These are phyloP conservation scores for Chondrostereum purpureum DNA, from an alignment of 1,284 basidiomycete species.

Conservation along the genomic window DNA sequence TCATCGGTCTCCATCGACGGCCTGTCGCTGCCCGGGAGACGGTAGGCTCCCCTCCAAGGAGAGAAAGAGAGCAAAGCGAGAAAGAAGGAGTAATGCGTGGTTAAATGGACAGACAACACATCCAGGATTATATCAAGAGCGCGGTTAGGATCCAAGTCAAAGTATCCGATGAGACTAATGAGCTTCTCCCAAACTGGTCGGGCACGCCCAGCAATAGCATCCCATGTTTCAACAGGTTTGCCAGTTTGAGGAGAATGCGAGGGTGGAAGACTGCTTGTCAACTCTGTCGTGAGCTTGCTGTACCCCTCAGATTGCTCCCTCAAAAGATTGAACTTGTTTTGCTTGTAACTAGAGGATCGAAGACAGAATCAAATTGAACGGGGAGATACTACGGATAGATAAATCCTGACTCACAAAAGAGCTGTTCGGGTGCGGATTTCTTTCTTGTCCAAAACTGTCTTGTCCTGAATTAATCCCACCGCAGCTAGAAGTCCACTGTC, in stretches of 20 bases:
- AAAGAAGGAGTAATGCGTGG: constrained; percentile 89
- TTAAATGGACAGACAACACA: constrained; percentile 77
- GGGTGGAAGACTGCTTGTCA: constrained; percentile 75
- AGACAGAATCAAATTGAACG: constrained; percentile 7
- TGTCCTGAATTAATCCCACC: constrained; percentile 61
- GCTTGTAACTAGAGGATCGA: constrained; percentile 63
- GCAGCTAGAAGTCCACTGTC: constrained; percentile 56
- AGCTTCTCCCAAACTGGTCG: constrained; percentile 80
- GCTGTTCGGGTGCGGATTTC: constrained; percentile 74
- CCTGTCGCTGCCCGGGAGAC: constrained; percentile 24
- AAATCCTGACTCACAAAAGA: constrained; percentile 56
- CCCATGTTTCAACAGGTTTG: constrained; percentile 50
- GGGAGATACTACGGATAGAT: constrained; percentile 4
- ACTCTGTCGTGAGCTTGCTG: constrained; percentile 83
- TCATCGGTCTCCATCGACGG: constrained; percentile 31
- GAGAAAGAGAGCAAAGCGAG: constrained; percentile 79
- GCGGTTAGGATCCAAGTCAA: constrained; percentile 92
- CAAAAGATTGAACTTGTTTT: constrained; percentile 96
- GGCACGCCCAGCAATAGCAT: constrained; percentile 58
- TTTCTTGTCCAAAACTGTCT: constrained; percentile 57
- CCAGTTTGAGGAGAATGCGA: constrained; percentile 59
- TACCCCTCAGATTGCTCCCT: constrained; percentile 98
- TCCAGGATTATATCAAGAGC: constrained; percentile 93
- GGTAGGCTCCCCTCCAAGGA: constrained; percentile 62
- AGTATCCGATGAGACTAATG: constrained; percentile 88